phyloP scores from a whole-genome alignment of 495 filamentous ascomycete genomes.

The Thozetella sp. region DNA sequence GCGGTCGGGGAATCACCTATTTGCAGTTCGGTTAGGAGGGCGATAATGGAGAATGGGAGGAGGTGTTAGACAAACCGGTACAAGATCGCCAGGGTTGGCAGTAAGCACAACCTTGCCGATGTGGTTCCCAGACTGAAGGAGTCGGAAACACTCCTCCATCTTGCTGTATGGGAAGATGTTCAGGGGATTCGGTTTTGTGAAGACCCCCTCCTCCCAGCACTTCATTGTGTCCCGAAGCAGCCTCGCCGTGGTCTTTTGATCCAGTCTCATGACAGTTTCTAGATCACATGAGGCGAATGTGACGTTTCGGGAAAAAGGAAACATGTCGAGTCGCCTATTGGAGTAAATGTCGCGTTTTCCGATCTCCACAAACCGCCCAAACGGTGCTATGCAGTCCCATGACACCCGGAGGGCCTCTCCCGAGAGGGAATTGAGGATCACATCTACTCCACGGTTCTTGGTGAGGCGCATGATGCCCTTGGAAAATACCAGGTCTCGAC shows the following conservation, averaged over 20 bases:
- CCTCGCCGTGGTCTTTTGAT: conserved; percentile 6
- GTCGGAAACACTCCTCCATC: conserved; percentile 50
- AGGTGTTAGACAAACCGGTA: no score
- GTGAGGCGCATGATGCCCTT: conserved; percentile 45
- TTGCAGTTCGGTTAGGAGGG: no score
- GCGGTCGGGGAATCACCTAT: conserved; percentile 10
- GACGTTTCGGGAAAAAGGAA: conserved; percentile 38
- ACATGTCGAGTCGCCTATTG: conserved; percentile 26
- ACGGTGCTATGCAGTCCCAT: conserved; percentile 49
- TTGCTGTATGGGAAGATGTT: conserved; percentile 36
- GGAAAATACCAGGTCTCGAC: conserved; percentile 41
- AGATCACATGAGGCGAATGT: conserved; percentile 38
- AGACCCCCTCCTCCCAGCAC: conserved; percentile 15
- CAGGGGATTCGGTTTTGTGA: conserved; percentile 28
- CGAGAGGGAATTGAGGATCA: conserved; percentile 53
- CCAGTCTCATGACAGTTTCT: conserved; percentile 11
- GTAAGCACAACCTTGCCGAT: conserved; percentile 6
- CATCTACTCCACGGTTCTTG: conserved; percentile 54
- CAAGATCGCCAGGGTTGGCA: no score
- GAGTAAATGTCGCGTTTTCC: conserved; percentile 32
- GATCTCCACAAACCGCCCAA: conserved; percentile 49
- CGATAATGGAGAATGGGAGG: no score
- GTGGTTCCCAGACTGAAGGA: conserved; percentile 10
- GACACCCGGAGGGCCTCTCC: conserved; percentile 40
- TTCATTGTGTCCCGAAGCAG: conserved; percentile 14